Percentiles rank a stretch among this genome's conserved stretches.
phyloP scores from a whole-genome alignment of 495 filamentous ascomycete species.

The Podospora tetraspora region DNA sequence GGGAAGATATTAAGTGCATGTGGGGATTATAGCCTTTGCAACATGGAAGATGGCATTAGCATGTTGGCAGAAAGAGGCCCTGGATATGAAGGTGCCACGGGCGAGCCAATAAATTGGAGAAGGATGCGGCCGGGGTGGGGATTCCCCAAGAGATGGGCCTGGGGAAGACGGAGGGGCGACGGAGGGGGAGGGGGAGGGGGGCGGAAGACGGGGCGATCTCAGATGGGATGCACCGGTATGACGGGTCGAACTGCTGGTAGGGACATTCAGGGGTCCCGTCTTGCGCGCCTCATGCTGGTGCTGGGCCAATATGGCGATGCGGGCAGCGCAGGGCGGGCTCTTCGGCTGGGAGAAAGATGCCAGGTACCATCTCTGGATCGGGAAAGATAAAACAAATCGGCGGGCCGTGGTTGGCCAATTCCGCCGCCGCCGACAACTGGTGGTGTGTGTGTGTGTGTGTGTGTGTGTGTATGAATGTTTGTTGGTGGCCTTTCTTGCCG shows the following conservation, averaged over 20 bases:
- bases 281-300: background rate
- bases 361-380: conserved; percentile 5
- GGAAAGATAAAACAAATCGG: conserved; percentile 9
- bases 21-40: conserved; percentile 25
- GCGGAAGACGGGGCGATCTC: background rate
- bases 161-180: background rate
- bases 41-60: conserved; percentile 25
- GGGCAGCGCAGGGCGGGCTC: background rate
- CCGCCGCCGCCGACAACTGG: background rate
- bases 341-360: background rate
- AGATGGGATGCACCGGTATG: conserved; percentile 6
- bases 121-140: conserved; percentile 15
- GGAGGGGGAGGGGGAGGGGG: background rate
- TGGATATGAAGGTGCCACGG: conserved; percentile 23
- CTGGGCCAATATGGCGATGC: conserved; percentile 8
- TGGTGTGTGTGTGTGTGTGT: background rate
- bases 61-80: conserved; percentile 17
- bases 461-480: background rate
- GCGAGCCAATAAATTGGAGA: conserved; percentile 22
- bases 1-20: conserved; percentile 30
- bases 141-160: conserved; percentile 19
- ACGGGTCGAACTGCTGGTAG: background rate
- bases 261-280: conserved; percentile 5
- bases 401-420: conserved; percentile 9
- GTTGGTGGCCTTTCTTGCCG: background rate